These are phyloP conservation scores for Vinca major DNA, from an alignment of 305 asterid species.

Conservation along the genomic window DNA sequence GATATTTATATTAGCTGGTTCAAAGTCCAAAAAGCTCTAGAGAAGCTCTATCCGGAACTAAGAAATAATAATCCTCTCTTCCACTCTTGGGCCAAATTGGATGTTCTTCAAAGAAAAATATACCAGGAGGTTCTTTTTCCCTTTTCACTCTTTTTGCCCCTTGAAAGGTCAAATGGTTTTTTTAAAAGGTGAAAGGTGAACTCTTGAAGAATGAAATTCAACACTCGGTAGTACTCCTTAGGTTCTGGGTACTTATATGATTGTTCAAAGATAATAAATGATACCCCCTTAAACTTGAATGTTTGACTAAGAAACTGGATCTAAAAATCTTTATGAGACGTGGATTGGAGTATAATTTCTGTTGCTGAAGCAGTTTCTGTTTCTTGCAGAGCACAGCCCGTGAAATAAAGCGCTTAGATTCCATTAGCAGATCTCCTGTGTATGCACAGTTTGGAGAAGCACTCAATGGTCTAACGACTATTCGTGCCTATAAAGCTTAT, in stretches of 20 bases:
- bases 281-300: background rate
- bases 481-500: slow-evolving; percentile 91
- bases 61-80: background rate
- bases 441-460: slow-evolving; percentile 99
- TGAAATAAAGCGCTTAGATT: slow-evolving; percentile 90
- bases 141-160: too few relatives aligned
- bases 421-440: slow-evolving; percentile 89
- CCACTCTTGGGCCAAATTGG: background rate
- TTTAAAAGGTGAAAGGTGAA: background rate
- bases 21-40: background rate
- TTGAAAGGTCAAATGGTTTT: background rate
- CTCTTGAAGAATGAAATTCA: background rate
- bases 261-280: background rate
- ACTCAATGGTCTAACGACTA: slow-evolving; percentile 73
- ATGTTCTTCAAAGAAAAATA: background rate
- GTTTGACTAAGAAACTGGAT: background rate
- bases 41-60: background rate
- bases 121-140: background rate
- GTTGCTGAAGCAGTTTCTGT: background rate
- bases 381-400: slow-evolving; percentile 86
- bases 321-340: too few relatives aligned
- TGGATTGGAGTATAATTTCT: background rate
- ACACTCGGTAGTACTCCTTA: background rate
- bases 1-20: background rate
- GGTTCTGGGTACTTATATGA: background rate